Evolutionary conservation across 2,329 filamentous ascomycete genomes (phyloP).

Genomic region (Fusarium tjaetaba): DNA sequence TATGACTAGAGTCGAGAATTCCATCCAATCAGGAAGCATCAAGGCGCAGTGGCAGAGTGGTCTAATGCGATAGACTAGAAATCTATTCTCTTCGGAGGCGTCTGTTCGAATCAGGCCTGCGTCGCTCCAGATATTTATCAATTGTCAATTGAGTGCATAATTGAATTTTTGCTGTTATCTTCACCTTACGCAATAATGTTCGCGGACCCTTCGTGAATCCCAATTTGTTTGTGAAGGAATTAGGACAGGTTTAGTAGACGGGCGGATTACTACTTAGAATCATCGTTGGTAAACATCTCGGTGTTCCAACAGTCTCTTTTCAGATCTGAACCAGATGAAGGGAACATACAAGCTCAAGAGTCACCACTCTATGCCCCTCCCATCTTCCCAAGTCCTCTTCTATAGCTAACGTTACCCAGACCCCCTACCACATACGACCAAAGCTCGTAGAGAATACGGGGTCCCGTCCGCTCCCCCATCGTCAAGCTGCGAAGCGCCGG

Average conservation of each 20-base stretch:
- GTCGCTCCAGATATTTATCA: background rate
- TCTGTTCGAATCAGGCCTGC: background rate
- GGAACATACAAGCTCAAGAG: too few relatives aligned
- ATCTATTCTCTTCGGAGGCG: conserved; percentile 12
- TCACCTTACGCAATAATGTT: too few relatives aligned
- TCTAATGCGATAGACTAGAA: conserved; percentile 15
- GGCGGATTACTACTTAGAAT: too few relatives aligned
- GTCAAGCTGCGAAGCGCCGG: conserved; percentile 9
- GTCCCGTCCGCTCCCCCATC: conserved; percentile 18
- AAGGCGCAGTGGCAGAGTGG: conserved; percentile 15
- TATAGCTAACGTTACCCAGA: fast-evolving
- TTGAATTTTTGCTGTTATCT: background rate
- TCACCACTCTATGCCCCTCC: too few relatives aligned
- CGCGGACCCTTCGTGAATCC: too few relatives aligned
- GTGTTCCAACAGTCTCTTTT: too few relatives aligned
- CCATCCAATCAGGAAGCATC: background rate
- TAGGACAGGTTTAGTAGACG: too few relatives aligned
- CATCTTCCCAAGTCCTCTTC: too few relatives aligned
- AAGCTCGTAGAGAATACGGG: conserved; percentile 16
- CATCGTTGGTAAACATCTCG: fast-evolving
- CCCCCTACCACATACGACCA: background rate
- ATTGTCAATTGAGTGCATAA: fast-evolving
- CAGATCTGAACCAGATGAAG: too few relatives aligned
- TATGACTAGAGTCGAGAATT: too few relatives aligned
- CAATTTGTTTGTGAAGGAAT: too few relatives aligned